A percentile compares a stretch with the other conserved stretches of the same genome.
phyloP scores from a whole-genome alignment of 768 basidiomycete species.

The Leccinum sublutescens region DNA sequence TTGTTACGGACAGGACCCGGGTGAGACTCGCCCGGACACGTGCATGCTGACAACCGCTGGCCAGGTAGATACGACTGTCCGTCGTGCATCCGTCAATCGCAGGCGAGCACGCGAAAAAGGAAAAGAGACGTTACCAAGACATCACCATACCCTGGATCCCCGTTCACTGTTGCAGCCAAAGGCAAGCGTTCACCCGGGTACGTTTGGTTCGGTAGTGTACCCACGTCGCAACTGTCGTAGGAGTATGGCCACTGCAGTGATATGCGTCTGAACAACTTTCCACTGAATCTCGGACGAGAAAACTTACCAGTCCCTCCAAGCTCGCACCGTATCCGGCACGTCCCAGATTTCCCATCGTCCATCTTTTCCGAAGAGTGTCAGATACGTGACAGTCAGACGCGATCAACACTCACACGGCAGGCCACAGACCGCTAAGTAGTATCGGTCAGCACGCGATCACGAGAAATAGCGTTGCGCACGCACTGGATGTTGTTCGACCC shows the following conservation, averaged over 20 bases:
- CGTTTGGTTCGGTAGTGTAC: slow-evolving; percentile 77
- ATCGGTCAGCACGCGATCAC: slow-evolving; percentile 7
- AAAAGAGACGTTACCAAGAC: slow-evolving; percentile 21
- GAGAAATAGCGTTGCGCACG: slow-evolving; percentile 4
- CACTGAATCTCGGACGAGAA: slow-evolving; percentile 14
- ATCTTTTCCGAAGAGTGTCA: slow-evolving; percentile 29
- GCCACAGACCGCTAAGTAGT: slow-evolving; percentile 43
- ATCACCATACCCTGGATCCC: slow-evolving; percentile 34
- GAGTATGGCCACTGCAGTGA: slow-evolving; percentile 47
- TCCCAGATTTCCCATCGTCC: slow-evolving; percentile 55
- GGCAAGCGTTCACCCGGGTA: slow-evolving; percentile 44
- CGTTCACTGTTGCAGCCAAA: slow-evolving; percentile 39
- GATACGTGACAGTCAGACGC: not conserved
- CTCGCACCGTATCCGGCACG: slow-evolving; percentile 56
- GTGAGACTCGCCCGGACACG: slow-evolving; percentile 56
- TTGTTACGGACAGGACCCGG: slow-evolving; percentile 51
- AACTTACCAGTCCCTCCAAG: slow-evolving; percentile 60
- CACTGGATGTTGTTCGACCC: slow-evolving; percentile 40
- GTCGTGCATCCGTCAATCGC: slow-evolving; percentile 2
- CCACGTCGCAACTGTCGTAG: slow-evolving; percentile 70
- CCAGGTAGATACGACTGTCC: slow-evolving; percentile 49
- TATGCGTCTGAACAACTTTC: slow-evolving; percentile 1
- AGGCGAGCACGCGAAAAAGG: not conserved
- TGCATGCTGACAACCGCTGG: slow-evolving; percentile 57
- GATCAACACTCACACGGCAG: slow-evolving; percentile 38